Percentiles rank a stretch among this genome's conserved stretches.
Conservation (phyloP, 495 filamentous ascomycete species). For the Neurospora tetrasperma region DNA sequence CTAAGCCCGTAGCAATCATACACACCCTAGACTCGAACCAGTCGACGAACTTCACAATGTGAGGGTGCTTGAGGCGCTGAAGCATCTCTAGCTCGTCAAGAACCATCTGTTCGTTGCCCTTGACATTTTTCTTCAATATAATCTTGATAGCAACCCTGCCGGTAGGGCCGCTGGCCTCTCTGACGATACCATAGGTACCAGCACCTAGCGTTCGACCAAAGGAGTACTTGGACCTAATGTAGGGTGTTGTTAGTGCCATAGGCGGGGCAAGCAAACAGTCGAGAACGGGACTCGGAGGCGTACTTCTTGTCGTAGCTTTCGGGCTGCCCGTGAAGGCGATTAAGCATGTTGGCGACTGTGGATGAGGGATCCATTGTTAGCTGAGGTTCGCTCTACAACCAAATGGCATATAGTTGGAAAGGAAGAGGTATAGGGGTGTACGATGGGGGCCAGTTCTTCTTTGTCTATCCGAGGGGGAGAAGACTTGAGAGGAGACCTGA, state of each 20-base stretch:
- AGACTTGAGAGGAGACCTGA: conserved; percentile 1
- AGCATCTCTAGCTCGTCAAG: conserved; percentile 94
- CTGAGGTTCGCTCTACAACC: background rate
- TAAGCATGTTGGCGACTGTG: conserved; percentile 82
- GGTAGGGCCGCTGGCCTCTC: conserved; percentile 73
- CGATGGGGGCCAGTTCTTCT: background rate
- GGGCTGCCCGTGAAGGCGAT: conserved; percentile 94
- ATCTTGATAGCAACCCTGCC: conserved; percentile 97
- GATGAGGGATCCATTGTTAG: conserved; percentile 8
- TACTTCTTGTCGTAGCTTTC: conserved; percentile 98
- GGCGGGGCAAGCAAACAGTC: background rate
- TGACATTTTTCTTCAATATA: conserved; percentile 98
- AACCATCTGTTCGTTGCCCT: conserved; percentile 96
- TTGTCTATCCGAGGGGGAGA: background rate
- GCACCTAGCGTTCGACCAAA: conserved; percentile 92
- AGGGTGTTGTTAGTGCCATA: conserved; percentile 12
- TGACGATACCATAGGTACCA: conserved; percentile 96
- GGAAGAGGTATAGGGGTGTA: background rate
- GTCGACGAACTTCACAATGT: conserved; percentile 96
- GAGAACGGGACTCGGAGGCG: conserved; percentile 9
- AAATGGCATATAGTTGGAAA: background rate
- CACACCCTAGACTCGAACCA: conserved; percentile 94
- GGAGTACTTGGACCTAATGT: conserved; percentile 63
- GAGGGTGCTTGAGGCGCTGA: conserved; percentile 78
- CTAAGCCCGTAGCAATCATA: background rate